phyloP scores from a whole-genome alignment of 2,329 filamentous ascomycete genomes.

The Neobulgaria alba region DNA sequence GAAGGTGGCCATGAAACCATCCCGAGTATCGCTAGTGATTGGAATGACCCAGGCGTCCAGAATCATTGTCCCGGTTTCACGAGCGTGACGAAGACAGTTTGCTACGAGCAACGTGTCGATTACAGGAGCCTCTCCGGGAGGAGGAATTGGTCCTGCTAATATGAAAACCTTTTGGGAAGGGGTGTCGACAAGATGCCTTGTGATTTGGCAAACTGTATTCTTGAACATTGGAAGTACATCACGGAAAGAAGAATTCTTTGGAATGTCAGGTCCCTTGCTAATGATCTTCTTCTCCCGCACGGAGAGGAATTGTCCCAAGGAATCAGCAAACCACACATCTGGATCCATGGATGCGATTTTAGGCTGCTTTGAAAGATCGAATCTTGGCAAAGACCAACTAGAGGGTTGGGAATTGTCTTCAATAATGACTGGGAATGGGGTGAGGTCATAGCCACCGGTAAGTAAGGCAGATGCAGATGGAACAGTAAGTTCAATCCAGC shows the following conservation, averaged over 20 bases:
- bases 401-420: neutral
- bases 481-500: conserved; percentile 3
- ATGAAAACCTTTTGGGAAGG: neutral
- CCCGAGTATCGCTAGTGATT: neutral
- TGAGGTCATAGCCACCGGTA: conserved; percentile 1
- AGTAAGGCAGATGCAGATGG: neutral
- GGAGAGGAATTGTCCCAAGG: neutral
- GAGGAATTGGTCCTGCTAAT: neutral
- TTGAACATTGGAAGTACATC: neutral
- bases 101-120: neutral
- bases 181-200: neutral
- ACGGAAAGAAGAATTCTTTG: neutral
- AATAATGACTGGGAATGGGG: neutral
- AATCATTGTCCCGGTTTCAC: neutral
- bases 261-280: neutral
- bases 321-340: neutral
- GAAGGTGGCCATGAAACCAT: neutral
- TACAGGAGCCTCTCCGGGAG: no score
- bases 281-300: neutral
- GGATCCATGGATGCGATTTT: neutral
- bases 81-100: neutral
- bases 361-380: neutral
- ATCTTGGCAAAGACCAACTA: neutral
- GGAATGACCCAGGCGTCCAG: neutral
- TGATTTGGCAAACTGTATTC: neutral